Evolutionary conservation across 1,284 basidiomycete genomes (phyloP), one percentile per base, ranked within the genome.

Genomic region (Malassezia yamatoensis): DNA sequence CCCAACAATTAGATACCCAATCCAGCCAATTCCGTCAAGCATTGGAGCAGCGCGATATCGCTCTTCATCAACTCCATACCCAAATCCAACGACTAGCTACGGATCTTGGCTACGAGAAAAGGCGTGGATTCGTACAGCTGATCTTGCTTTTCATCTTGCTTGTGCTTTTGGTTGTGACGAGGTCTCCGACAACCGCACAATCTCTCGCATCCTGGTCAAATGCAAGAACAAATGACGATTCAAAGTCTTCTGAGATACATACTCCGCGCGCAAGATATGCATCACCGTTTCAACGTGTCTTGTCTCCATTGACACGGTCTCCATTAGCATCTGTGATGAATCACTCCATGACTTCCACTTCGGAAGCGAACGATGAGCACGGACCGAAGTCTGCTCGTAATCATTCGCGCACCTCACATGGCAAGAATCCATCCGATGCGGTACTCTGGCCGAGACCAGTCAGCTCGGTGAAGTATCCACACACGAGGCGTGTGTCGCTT

Each of bases 41-140:
- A 0, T 74, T 86, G 9, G 78, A 83, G 9, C 76, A 78, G 44
- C 80, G 83, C 47, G 85, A 89, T 60, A 76, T 80, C 20, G 86
- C 90, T 62, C 82, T 86, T 59, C 75, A 78, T 2, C 82, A 84
- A 50, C 77, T 91, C 1, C 73, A 84, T 16, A 77, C 80, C 2
- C 80, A 82, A 44, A 81, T 91, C 2, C 82, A 85, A 54, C 78
- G 82, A 61, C 80, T 91, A 9, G 80, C 84, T 0, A 82, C 85
- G 49, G 88, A 90, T 80, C 83, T 91, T 38, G 77, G 83, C 0
- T 78, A 89, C 37, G 88, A 91, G 75, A 88, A 89, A 68, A 82
- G 87, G 2, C 80, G 90, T 0, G 83, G 87, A 2, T 83, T 90
- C 36, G 85, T 85, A 0, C 88, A 91, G 67, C 79, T 91, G 0